These are phyloP conservation scores for Pilatotrama ljubarskyi DNA, from an alignment of 768 basidiomycete genomes.

Conservation along the genomic window DNA sequence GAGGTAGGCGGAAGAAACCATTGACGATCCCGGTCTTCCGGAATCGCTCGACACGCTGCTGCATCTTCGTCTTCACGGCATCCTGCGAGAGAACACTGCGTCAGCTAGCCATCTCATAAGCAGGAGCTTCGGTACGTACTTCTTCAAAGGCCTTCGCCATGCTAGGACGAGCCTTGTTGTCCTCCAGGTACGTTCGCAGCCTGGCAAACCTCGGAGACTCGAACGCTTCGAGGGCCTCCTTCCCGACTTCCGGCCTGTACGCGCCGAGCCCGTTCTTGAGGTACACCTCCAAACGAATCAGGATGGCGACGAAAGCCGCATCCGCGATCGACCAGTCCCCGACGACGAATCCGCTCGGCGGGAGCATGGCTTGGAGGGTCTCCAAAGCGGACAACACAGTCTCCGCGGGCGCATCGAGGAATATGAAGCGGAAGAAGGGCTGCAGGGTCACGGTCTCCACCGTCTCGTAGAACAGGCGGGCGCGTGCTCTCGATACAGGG, in stretches of 20 bases:
- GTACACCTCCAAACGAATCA: constrained; percentile 47
- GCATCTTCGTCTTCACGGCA: background rate
- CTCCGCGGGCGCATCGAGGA: constrained; percentile 40
- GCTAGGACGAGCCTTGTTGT: background rate
- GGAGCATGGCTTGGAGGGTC: constrained; percentile 50
- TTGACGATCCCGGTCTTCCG: background rate
- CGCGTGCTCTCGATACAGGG: constrained; percentile 54
- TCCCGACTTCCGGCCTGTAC: background rate
- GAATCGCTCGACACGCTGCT: background rate
- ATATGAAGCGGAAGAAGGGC: constrained; percentile 37
- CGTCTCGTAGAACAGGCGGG: constrained; percentile 57
- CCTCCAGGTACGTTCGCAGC: background rate
- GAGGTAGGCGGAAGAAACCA: too few relatives aligned
- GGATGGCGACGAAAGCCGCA: constrained; percentile 56
- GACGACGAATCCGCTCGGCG: constrained; percentile 39
- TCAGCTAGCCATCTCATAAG: background rate
- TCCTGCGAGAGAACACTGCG: background rate
- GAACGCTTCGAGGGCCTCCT: background rate
- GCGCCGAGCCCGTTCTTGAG: background rate
- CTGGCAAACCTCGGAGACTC: background rate
- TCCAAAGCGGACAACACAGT: constrained; percentile 46
- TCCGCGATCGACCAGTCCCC: constrained; percentile 60
- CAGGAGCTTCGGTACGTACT: background rate
- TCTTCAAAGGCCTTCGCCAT: constrained; percentile 6
- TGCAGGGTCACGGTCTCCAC: constrained; percentile 46